phyloP scores from a whole-genome alignment of 108 stramenopile species.

The Poteriospumella lacustris region DNA sequence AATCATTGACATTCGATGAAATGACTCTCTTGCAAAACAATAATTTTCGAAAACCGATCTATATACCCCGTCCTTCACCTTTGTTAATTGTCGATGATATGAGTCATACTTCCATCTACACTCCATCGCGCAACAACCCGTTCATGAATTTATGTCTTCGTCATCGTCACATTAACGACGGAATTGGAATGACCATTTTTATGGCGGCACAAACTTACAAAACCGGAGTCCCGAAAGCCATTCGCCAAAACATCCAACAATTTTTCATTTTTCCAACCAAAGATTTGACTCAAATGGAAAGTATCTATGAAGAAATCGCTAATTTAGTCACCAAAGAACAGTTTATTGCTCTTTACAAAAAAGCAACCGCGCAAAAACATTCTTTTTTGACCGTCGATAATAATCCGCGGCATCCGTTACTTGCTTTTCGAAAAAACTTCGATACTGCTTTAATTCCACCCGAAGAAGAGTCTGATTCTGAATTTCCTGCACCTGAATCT shows the following conservation, averaged over 20 bases:
- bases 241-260: constrained; percentile 7
- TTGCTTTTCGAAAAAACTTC: constrained; percentile 8
- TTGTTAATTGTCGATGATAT: constrained; percentile 9
- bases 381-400: constrained; percentile 8
- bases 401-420: constrained; percentile 6
- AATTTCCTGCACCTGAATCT: constrained; percentile 7
- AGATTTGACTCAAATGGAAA: constrained; percentile 8
- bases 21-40: constrained; percentile 8
- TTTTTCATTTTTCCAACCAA: constrained; percentile 9
- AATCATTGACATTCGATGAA: constrained; percentile 8
- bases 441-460: constrained; percentile 7
- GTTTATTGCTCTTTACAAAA: constrained; percentile 9
- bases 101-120: constrained; percentile 7
- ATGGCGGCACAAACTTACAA: constrained; percentile 7
- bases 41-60: constrained; percentile 8
- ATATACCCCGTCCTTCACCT: constrained; percentile 6
- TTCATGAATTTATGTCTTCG: constrained; percentile 8
- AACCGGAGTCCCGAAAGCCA: constrained; percentile 6
- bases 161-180: constrained; percentile 7
- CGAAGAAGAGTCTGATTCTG: constrained; percentile 7
- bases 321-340: constrained; percentile 8
- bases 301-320: constrained; percentile 8
- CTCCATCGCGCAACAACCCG: constrained; percentile 5
- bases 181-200: constrained; percentile 8
- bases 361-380: constrained; percentile 7